Conservation (phyloP, 2,329 filamentous ascomycete species). For the Trichoderma breve region DNA sequence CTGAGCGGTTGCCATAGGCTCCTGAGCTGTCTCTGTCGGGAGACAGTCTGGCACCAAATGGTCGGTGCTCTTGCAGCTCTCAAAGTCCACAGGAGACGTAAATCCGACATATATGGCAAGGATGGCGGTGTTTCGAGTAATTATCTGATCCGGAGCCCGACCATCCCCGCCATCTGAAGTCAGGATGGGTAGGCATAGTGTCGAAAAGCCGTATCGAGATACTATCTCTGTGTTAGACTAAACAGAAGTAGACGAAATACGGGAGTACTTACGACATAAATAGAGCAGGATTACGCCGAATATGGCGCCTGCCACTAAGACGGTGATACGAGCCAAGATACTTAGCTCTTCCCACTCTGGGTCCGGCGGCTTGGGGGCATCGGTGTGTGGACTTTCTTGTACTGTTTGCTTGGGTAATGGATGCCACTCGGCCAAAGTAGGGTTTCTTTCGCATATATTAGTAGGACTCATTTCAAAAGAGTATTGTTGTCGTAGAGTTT, state of each 20-base stretch:
- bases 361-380: not conserved
- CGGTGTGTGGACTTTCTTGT: not conserved
- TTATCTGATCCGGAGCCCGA: not conserved
- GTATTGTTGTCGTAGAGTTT: not conserved
- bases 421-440: not conserved
- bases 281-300: not conserved
- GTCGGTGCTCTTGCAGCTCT: not conserved
- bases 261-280: not conserved
- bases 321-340: too few relatives aligned
- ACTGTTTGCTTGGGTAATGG: not conserved
- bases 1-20: not conserved
- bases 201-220: not conserved
- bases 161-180: not conserved
- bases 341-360: not conserved
- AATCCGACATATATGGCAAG: not conserved
- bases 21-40: not conserved
- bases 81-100: not conserved
- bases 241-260: not conserved
- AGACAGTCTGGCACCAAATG: not conserved
- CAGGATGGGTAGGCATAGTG: not conserved
- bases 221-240: not conserved
- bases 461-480: fast-evolving
- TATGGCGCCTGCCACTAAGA: not conserved
- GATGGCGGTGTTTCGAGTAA: not conserved
- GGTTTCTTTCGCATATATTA: not conserved